Base-by-base conservation (phyloP, 2,329 filamentous ascomycete genomes). In the Calonectria multiphialidica region DNA sequence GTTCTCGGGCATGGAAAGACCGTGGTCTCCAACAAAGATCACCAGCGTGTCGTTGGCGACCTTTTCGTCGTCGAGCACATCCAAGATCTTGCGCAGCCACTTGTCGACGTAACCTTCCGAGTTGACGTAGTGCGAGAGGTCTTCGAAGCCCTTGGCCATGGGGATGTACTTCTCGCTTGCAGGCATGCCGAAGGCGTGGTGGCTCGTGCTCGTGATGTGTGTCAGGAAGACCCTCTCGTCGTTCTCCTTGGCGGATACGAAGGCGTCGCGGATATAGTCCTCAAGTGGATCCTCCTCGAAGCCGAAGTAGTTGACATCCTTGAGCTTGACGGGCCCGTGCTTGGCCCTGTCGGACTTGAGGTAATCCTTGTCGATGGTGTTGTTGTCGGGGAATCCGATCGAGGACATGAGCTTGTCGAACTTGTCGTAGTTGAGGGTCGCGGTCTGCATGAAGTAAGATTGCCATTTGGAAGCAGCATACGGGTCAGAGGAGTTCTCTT, bases 251-350 rank as follows among this genome's bases (percentile, higher is more conserved):
- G 82, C 82, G 1, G 77, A 74, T 2, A 72, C 72, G 16, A 83
- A 83, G n/a, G 78, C 76, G 64, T 83, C 82, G 4, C 75, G 77
- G 28, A 83, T 77, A 15, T 83, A 83, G 28, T 82, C 77, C 44
- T 82, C 80, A 3, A 83, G 73, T 0, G 75, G 78, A 1, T 76
- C 74, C 59, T 83, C 82, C 62, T 81, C 74, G 68, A 83, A 80
- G 10, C 80, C 81, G 6, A 83, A 84, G 33, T 83, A 83, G 72
- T 84, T 83, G 65, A 82, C 79, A 47, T 84, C 80, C 0, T 80
- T 75, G 2, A 82, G 23, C 0, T 76, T 80, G 1, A 79, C 78
- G 2, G 77, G 72, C 0, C 81, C 81, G 53, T 59, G 53, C 53
- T 59, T 59, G 12, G 53, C 53, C n/a, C 28, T 1, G 70, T 35